Evolutionary conservation across 2,329 filamentous ascomycete genomes (phyloP).

Genomic region (Epichloe amarillans): DNA sequence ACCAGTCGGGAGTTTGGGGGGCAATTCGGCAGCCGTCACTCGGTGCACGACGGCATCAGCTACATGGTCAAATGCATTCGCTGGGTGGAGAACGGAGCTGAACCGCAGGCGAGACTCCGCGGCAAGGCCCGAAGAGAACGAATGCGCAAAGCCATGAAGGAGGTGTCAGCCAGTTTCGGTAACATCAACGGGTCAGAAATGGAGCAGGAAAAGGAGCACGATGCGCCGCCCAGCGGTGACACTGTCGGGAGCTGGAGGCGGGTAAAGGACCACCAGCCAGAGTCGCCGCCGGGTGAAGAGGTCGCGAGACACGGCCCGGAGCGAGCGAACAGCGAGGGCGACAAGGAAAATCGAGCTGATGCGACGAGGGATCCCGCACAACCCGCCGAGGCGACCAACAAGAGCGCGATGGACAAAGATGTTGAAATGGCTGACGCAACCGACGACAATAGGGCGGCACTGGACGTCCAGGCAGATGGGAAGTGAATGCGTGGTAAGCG

Average conservation of each 20-base stretch:
- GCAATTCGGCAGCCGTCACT: constrained; percentile 28
- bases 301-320: constrained; percentile 17
- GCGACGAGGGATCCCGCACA: not conserved
- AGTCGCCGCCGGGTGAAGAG: constrained; percentile 9
- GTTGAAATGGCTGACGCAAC: constrained; percentile 19
- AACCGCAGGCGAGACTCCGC: constrained; percentile 40
- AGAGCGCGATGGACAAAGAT: constrained; percentile 12
- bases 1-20: constrained; percentile 66
- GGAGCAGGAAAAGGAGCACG: constrained; percentile 14
- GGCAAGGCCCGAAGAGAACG: constrained; percentile 43
- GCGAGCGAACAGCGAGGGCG: constrained; percentile 21
- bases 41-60: constrained; percentile 70
- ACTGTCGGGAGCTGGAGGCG: constrained; percentile 23
- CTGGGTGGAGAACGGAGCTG: constrained; percentile 69
- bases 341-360: constrained; percentile 33
- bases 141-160: constrained; percentile 41
- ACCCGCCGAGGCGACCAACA: constrained; percentile 4
- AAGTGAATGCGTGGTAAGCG: constrained; percentile 6
- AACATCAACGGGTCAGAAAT: constrained; percentile 17
- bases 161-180: constrained; percentile 28
- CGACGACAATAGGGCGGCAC: constrained; percentile 1
- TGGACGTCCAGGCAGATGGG: constrained; percentile 3
- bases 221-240: constrained; percentile 15
- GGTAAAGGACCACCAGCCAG: constrained; percentile 14
- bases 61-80: constrained; percentile 72